Base-by-base conservation (phyloP, 2,329 filamentous ascomycete species). In the Rhynchosporium secalis region DNA sequence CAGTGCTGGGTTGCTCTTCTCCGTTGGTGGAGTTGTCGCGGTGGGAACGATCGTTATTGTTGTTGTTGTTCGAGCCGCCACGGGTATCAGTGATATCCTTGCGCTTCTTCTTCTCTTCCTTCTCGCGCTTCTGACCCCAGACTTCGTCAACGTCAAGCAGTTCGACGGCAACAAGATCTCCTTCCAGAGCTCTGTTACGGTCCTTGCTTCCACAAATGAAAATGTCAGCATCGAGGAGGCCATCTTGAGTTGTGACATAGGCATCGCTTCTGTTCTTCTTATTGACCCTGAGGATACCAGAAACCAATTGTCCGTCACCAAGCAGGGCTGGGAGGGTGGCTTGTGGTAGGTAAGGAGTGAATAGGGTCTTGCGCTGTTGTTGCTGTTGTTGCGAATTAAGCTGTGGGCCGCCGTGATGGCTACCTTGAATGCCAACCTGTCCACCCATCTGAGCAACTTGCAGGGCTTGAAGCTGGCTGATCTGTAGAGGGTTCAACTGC, bases 131-230 rank as follows among this genome's bases (percentile, higher is more conserved):
- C 81, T 99, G 95, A 29, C 89, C 86, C 95, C 95, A 99, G 2
- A 99, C 95, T 74, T 99, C 95, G 75, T 98, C 95, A 7, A 99
- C 95, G 73, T 99, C 94, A 57, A 99, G 86, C 52, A 99, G 87
- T 78, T 99, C 95, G 59, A 99, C 87, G 38, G 95, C 95, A 62
- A 99, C 95, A 60, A 96, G 84, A 75, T 99, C 95, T 63, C 95
- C 95, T 76, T 99, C 95, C 41, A 99, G 84, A 60, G 95, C 95
- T 77, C 95, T 90, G 76, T 99, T 99, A 69, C 95, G 90, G 76
- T 99, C 95, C 77, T 99, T 99, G 83, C 94, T 98, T 75, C 95
- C 95, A 75, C 95, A 99, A 73, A 99, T 99, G 78, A 99, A 99
- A 74, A 99, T 99, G 75, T 99, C 95, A 48, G 95, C 94, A 77